Percentiles rank a stretch among this genome's conserved stretches.
Evolutionary conservation across 441 rosid species (phyloP).

Genomic region (Lepidium campestre): DNA sequence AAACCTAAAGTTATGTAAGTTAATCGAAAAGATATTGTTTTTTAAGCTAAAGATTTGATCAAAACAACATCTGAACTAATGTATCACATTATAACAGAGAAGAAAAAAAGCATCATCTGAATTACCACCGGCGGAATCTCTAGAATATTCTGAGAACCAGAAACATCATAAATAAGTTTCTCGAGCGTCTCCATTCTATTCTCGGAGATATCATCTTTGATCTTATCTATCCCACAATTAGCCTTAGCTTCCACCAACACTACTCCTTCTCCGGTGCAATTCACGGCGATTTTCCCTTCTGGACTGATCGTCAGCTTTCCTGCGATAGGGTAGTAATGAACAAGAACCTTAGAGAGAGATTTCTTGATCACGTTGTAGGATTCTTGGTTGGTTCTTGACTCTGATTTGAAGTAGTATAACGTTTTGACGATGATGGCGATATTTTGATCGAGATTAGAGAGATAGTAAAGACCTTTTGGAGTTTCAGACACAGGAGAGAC

Average conservation of each 20-base stretch:
- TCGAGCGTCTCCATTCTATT: constrained; percentile 53
- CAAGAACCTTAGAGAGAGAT: constrained; percentile 60
- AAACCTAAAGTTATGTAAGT: neutral
- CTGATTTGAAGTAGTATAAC: constrained; percentile 60
- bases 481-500: constrained; percentile 58
- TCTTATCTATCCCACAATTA: constrained; percentile 36
- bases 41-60: neutral
- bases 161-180: constrained; percentile 59
- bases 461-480: constrained; percentile 52
- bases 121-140: constrained; percentile 63
- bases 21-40: neutral
- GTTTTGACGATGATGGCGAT: constrained; percentile 59
- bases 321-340: constrained; percentile 61
- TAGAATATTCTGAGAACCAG: constrained; percentile 56
- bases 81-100: too few relatives aligned
- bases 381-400: constrained; percentile 50
- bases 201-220: constrained; percentile 45
- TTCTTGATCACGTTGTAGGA: constrained; percentile 46
- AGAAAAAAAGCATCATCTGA: constrained; percentile 41
- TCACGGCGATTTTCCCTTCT: constrained; percentile 59
- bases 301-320: constrained; percentile 61
- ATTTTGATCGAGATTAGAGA: constrained; percentile 76
- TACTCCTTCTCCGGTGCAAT: constrained; percentile 75
- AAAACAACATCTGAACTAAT: neutral
- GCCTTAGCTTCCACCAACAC: constrained; percentile 77